Base-by-base conservation (phyloP, 2,329 filamentous ascomycete genomes). In the Incumbomyces delicatus region DNA sequence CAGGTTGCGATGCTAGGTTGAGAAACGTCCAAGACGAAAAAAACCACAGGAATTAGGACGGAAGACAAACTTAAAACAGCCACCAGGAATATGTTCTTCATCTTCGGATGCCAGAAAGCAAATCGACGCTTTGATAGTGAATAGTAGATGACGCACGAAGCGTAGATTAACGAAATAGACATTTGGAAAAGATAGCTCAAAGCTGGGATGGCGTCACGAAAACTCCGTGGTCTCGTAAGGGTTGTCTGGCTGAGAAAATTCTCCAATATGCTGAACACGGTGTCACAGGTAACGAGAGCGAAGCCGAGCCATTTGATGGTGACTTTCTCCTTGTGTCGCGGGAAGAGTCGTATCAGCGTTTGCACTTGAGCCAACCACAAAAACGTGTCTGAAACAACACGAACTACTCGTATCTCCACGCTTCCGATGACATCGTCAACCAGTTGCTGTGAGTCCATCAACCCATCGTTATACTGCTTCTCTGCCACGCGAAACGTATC, bases 231-330 rank as follows among this genome's bases (percentile, higher is more conserved):
- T 50, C 80, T 76, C 16, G 74, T 73, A 40, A 69, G 74, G 30
- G 75, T 71, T 12, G 68, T 70, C 43, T 76, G 69, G 27, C 76
- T 75, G 43, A 78, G 64, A 60, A 96, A 96, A 59, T 85, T 92
- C 70, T 95, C 94, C 49, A 96, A 76, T 40, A 85, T 87, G 60
- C 85, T 89, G 64, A 98, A 98, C 10, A 89, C 80, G 36, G 90
- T 82, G 62, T 96, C 90, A 50, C 95, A 75, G 0, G 87, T 78
- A 59, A 98, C 95, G 48, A 98, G 77, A 2, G 85, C 88, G 61
- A 96, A 95, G 1, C 90, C 92, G 13, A 90, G 87, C 90, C 90
- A 98, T 69, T 96, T 96, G 68, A 98, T 98, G 55, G 96, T 86
- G 44, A 96, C 82, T 68, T 96, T 96, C 67, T 98, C 92, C 60